phyloP scores from a whole-genome alignment of 352 stramenopile species.

The Phytophthora pseudosyringae region DNA sequence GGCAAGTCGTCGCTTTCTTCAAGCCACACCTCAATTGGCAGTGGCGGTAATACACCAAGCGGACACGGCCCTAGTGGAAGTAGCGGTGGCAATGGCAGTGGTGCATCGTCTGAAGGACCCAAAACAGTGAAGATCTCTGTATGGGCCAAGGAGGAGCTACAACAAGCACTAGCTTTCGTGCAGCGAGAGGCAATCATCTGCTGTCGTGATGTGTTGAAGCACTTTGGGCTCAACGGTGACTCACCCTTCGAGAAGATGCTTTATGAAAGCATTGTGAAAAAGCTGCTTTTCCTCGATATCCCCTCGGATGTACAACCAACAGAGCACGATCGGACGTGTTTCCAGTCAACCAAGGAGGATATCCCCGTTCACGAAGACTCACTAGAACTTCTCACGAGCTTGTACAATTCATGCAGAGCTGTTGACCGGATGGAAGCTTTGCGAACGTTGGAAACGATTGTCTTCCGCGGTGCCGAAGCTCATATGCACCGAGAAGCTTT shows the following conservation, averaged over 20 bases:
- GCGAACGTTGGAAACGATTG: conserved; percentile 73
- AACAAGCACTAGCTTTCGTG: conserved; percentile 77
- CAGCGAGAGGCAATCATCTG: conserved; percentile 75
- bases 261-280: conserved; percentile 83
- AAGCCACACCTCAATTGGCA: conserved; percentile 12
- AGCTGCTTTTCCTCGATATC: conserved; percentile 86
- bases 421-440: conserved; percentile 79
- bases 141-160: conserved; percentile 81
- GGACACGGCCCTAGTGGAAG: conserved; percentile 16
- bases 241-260: conserved; percentile 81
- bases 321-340: conserved; percentile 87
- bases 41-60: conserved; percentile 12
- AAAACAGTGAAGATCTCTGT: conserved; percentile 76
- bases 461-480: conserved; percentile 81
- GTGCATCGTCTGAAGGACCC: conserved; percentile 28
- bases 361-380: conserved; percentile 83
- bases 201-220: conserved; percentile 75
- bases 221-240: conserved; percentile 67
- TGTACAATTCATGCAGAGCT: conserved; percentile 67
- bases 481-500: conserved; percentile 79
- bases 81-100: conserved; percentile 14
- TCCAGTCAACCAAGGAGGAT: conserved; percentile 82
- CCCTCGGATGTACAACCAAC: conserved; percentile 82
- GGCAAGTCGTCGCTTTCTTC: conserved; percentile 27
- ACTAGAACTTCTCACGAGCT: conserved; percentile 55